phyloP scores from a whole-genome alignment of 2,329 filamentous ascomycete species.

The Pezicula radicicola region DNA sequence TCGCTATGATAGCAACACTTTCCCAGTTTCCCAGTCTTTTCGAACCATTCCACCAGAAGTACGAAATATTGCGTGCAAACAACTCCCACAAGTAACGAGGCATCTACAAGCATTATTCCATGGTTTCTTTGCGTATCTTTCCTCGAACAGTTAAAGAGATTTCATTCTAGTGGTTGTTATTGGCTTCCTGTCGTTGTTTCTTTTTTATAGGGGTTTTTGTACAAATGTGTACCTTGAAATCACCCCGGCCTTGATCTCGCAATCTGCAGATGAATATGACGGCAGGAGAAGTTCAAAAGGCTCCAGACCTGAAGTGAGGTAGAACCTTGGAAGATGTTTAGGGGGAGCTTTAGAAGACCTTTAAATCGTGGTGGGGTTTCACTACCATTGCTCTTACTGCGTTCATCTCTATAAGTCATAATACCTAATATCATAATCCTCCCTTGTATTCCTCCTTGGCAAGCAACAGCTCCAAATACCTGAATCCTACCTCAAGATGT shows the following conservation, averaged over 20 bases:
- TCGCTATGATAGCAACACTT: too few relatives aligned
- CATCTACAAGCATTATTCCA: too few relatives aligned
- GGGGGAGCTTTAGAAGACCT: background rate
- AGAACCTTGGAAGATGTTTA: slow-evolving; percentile 2
- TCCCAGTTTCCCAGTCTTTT: too few relatives aligned
- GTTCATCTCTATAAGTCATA: too few relatives aligned
- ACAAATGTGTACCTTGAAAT: slow-evolving; percentile 7
- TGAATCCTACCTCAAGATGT: too few relatives aligned
- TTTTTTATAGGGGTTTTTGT: background rate
- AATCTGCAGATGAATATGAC: background rate
- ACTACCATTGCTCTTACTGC: too few relatives aligned
- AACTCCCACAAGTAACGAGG: too few relatives aligned
- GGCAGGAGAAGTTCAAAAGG: background rate
- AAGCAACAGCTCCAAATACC: too few relatives aligned
- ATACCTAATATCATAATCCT: too few relatives aligned
- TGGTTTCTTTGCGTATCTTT: background rate
- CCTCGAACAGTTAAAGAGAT: background rate
- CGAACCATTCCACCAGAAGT: too few relatives aligned
- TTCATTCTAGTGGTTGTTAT: slow-evolving; percentile 1
- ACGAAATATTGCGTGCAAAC: too few relatives aligned
- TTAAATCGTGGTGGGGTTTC: background rate
- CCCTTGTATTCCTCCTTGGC: too few relatives aligned
- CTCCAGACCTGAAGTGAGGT: background rate
- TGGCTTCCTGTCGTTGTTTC: background rate
- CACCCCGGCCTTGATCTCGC: slow-evolving; percentile 1